Base-by-base conservation (phyloP, 805 yeast species). In the Huiozyma sinensis region DNA sequence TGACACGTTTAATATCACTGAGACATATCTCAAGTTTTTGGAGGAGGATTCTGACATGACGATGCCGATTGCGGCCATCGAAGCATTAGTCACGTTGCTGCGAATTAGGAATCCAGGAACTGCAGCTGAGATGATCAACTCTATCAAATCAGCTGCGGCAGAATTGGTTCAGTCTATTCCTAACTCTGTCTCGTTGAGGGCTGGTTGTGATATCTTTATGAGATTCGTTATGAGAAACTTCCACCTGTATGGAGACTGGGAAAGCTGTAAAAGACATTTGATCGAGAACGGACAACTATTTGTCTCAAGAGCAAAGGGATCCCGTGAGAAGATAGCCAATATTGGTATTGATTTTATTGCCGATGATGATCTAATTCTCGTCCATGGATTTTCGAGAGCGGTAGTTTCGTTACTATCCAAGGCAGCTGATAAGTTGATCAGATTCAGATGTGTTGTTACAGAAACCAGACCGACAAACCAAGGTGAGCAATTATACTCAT, bases 1-100 rank as follows among this genome's bases (percentile, higher is more conserved):
- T 9, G 41, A 39, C 24, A 38, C 68, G 31, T 88, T 92, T 60
- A 95, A 89, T 62, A 87, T 92, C 53, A 87, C 81, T 39, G 71
- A 77, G 53, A 77, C 90, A 0, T 92, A 92, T 60, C 71, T 86
- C 46, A 75, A 76, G 59, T 88, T 86, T 61, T 70, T 92, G 49
- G 77, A 76, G 52, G 95, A 88, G 41, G 97, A 92, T 65, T 73
- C 85, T n/a, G 97, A 92, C 45, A 85, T 92, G 79, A 89, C 98
- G 6, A 92, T 89, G 97, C 99, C 99, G 1, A 86, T 92, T 32
- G 99, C 98, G 37, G 98, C 98, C 33, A 92, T 92, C 57, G 97
- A 92, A 68, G 79, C 95, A 9, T 70, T 92, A 38, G 95, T 92
- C 28, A 83, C 92, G 7, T 74, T 92, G 65, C 66, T 90, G 29